Evolutionary conservation across 2,329 filamentous ascomycete species (phyloP).

Genomic region (Sporothrix dimorphospora): DNA sequence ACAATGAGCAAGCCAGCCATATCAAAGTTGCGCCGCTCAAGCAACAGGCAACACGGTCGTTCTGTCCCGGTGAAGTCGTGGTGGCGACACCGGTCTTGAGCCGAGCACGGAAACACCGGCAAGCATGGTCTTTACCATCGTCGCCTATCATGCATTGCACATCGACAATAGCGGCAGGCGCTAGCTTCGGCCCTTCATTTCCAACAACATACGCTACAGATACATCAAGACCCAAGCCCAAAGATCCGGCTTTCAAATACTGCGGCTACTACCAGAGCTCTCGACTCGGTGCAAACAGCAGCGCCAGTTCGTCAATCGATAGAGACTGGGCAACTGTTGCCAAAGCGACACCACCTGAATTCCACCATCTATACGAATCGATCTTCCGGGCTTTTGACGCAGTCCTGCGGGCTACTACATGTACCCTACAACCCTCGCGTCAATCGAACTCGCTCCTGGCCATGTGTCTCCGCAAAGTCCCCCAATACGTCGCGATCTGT

Average conservation of each 20-base stretch:
- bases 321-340: constrained; percentile 44
- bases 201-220: not conserved
- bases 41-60: constrained; percentile 15
- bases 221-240: not conserved
- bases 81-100: constrained; percentile 42
- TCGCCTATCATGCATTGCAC: constrained; percentile 36
- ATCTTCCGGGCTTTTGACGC: constrained; percentile 51
- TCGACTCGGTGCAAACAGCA: not conserved
- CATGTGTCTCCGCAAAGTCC: constrained; percentile 54
- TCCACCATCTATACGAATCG: constrained; percentile 48
- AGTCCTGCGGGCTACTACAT: constrained; percentile 48
- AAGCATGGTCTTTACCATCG: constrained; percentile 33
- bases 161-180: not conserved
- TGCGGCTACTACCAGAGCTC: constrained; percentile 25
- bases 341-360: constrained; percentile 37
- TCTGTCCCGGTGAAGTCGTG: constrained; percentile 35
- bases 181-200: too few species aligned
- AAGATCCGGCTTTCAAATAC: not conserved
- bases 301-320: constrained; percentile 38
- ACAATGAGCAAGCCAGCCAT: not conserved
- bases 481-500: constrained; percentile 51
- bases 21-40: not conserved
- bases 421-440: not conserved
- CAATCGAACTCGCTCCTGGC: constrained; percentile 48
- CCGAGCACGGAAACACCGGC: constrained; percentile 38